phyloP scores from a whole-genome alignment of 2,329 filamentous ascomycete species.

The Clarireedia hainanense region DNA sequence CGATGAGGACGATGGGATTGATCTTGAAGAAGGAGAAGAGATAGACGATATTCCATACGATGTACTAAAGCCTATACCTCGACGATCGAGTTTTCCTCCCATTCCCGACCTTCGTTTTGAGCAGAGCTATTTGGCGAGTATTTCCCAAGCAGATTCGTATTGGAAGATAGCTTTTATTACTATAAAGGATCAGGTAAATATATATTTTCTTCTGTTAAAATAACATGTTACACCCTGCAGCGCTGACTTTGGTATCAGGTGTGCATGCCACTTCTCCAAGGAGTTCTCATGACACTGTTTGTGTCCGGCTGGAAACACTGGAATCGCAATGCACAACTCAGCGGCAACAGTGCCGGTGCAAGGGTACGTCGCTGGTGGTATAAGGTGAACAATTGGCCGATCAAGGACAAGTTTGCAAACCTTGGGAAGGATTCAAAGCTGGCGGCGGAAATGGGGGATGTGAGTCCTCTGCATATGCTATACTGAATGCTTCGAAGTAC shows the following conservation, averaged over 20 bases:
- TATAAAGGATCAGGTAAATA: conserved; percentile 70
- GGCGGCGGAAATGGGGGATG: conserved; percentile 36
- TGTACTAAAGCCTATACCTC: conserved; percentile 47
- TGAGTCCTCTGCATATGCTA: conserved; percentile 21
- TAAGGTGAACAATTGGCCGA: conserved; percentile 81
- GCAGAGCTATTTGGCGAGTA: conserved; percentile 92
- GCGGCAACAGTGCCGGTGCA: conserved; percentile 69
- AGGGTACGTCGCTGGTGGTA: conserved; percentile 89
- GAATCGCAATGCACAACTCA: conserved; percentile 72
- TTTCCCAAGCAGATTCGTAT: conserved; percentile 71
- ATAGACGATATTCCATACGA: conserved; percentile 63
- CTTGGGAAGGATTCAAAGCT: conserved; percentile 25
- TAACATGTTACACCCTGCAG: not conserved
- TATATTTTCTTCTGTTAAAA: not conserved
- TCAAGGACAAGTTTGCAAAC: conserved; percentile 39
- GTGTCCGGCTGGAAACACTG: conserved; percentile 84
- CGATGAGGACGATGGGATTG: conserved; percentile 33
- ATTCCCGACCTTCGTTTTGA: conserved; percentile 92
- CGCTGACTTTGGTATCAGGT: conserved; percentile 42
- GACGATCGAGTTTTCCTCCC: conserved; percentile 47
- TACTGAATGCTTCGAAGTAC: conserved; percentile 13
- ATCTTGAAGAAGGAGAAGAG: conserved; percentile 38
- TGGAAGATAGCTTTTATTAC: conserved; percentile 79
- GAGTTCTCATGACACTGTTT: conserved; percentile 78
- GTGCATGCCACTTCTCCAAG: conserved; percentile 79